phyloP scores from a whole-genome alignment of 805 yeast species.

The Myxozyma melibiosi region DNA sequence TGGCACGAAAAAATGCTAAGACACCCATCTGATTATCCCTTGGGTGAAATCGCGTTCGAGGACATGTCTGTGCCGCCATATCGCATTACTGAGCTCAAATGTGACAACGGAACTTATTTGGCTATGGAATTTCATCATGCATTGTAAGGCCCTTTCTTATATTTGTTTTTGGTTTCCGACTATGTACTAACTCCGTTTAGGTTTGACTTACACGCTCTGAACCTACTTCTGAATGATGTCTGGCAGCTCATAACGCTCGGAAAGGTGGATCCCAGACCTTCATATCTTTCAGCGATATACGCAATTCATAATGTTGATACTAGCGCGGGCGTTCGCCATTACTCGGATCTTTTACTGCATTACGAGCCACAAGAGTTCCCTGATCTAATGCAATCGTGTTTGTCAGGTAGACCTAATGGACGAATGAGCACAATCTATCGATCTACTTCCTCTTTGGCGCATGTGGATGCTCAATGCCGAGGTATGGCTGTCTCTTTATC shows the following conservation, averaged over 20 bases:
- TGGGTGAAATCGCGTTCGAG: neutral
- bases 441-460: neutral
- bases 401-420: neutral
- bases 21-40: neutral
- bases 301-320: conserved; percentile 8
- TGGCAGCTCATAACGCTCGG: neutral
- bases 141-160: conserved; percentile 15
- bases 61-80: conserved; percentile 12
- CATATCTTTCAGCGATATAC: conserved; percentile 2
- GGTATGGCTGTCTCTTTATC: neutral
- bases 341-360: neutral
- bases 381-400: neutral
- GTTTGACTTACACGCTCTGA: conserved; percentile 28
- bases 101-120: neutral
- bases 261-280: conserved; percentile 1
- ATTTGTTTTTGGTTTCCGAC: neutral
- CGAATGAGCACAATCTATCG: neutral
- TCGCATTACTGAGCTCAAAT: neutral
- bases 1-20: neutral
- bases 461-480: neutral
- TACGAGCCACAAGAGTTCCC: conserved; percentile 20
- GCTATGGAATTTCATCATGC: conserved; percentile 29
- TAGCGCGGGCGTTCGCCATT: conserved; percentile 1
- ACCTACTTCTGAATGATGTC: conserved; percentile 21
- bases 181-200: conserved; percentile 3